Conservation (phyloP, 352 stramenopile genomes). For the Thraustochytrium striatum region DNA sequence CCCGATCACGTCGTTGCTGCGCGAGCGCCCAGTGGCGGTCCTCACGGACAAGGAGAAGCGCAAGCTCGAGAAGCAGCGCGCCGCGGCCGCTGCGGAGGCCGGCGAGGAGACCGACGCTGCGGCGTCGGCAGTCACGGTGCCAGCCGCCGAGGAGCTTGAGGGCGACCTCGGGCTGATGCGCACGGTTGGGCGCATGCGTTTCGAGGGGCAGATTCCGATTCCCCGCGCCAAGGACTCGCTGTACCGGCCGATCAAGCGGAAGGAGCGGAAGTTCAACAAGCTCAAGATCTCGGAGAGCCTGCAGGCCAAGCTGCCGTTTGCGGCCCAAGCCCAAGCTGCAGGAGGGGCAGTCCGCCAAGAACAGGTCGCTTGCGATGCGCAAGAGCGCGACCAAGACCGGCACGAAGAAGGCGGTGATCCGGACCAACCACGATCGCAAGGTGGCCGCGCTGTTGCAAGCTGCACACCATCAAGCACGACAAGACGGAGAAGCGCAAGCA, state of each 20-base stretch:
- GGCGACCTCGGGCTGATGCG: constrained; percentile 49
- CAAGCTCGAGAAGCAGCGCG: not conserved
- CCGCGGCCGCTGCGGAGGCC: not conserved
- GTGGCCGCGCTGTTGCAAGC: constrained; percentile 89
- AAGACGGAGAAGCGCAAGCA: constrained; percentile 87
- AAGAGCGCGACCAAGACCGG: constrained; percentile 65
- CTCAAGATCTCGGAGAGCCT: constrained; percentile 94
- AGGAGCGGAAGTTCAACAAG: constrained; percentile 80
- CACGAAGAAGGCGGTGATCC: constrained; percentile 30
- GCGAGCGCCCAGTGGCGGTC: constrained; percentile 48
- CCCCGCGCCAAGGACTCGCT: constrained; percentile 94
- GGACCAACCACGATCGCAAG: constrained; percentile 50
- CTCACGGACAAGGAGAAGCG: constrained; percentile 50
- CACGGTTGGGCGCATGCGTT: constrained; percentile 59
- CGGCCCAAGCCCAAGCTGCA: constrained; percentile 92
- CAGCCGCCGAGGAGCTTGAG: constrained; percentile 7
- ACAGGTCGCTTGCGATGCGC: constrained; percentile 58
- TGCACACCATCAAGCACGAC: constrained; percentile 94
- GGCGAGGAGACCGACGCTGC: not conserved
- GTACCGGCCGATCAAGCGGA: constrained; percentile 96
- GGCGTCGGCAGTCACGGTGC: constrained; percentile 12
- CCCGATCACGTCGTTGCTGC: constrained; percentile 79
- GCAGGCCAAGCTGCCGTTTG: constrained; percentile 92
- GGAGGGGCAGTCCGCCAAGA: constrained; percentile 69
- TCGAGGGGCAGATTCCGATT: constrained; percentile 87